Conservation (phyloP, 2,329 filamentous ascomycete genomes). For the Fusarium cyanostomum region DNA sequence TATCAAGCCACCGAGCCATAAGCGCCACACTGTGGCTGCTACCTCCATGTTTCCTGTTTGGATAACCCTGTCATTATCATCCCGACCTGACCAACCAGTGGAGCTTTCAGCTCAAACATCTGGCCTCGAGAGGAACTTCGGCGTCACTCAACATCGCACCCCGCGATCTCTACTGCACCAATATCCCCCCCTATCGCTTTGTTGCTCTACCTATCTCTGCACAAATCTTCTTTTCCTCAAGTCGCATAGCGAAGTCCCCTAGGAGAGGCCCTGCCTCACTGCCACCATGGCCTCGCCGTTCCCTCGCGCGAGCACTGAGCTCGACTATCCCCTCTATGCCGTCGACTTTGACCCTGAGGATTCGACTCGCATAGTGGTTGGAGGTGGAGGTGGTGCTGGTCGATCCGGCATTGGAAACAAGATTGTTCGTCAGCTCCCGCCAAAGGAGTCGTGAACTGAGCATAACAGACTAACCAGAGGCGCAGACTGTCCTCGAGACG, state of each 20-base stretch:
- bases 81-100: constrained; percentile 31
- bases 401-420: constrained; percentile 86
- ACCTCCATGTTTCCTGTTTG: constrained; percentile 21
- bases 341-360: constrained; percentile 89
- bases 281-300: constrained; percentile 53
- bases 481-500: constrained; percentile 76
- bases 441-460: not conserved
- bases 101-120: constrained; percentile 37
- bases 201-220: not conserved
- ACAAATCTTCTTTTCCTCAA: not conserved
- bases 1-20: too few relatives aligned
- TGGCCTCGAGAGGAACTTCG: constrained; percentile 34
- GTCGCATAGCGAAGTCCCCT: not conserved
- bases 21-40: constrained; percentile 25
- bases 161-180: constrained; percentile 26
- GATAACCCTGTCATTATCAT: constrained; percentile 10
- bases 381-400: constrained; percentile 86
- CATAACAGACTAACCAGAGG: constrained; percentile 18
- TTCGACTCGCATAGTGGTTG: constrained; percentile 79
- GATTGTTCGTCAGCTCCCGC: constrained; percentile 66
- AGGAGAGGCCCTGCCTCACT: constrained; percentile 27
- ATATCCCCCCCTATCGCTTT: constrained; percentile 6
- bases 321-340: constrained; percentile 86
- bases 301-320: constrained; percentile 67
- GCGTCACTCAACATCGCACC: constrained; percentile 28